Evolutionary conservation across 148 eudicot species (phyloP).

Genomic region (Camellia japonica): DNA sequence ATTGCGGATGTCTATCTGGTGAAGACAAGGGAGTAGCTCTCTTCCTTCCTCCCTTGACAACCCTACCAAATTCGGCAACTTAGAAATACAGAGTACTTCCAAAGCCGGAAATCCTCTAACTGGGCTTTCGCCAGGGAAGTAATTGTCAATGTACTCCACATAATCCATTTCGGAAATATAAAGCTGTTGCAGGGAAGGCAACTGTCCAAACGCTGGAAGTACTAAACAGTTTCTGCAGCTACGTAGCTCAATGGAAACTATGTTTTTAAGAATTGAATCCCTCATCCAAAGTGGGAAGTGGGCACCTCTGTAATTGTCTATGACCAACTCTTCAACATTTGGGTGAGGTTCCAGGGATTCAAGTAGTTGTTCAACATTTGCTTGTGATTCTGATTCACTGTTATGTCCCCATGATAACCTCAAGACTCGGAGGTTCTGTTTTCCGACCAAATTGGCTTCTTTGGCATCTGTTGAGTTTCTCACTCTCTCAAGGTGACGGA

Average conservation of each 20-base stretch:
- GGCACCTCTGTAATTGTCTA: too few species aligned
- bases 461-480: neutral
- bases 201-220: neutral
- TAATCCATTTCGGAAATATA: neutral
- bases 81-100: neutral
- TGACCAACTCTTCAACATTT: neutral
- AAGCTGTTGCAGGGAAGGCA: neutral
- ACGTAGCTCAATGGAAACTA: neutral
- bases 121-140: neutral
- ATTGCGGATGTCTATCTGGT: neutral
- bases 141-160: neutral
- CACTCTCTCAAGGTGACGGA: slow-evolving; percentile 8
- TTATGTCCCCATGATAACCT: neutral
- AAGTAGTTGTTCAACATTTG: neutral
- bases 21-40: neutral
- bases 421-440: neutral
- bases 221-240: neutral
- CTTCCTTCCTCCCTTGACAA: neutral
- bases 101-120: neutral
- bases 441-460: neutral
- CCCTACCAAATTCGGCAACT: neutral
- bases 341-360: slow-evolving; percentile 7
- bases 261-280: neutral
- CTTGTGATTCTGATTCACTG: neutral
- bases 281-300: neutral